Evolutionary conservation across 495 filamentous ascomycete genomes (phyloP).

Genomic region (Penicillium taxi): DNA sequence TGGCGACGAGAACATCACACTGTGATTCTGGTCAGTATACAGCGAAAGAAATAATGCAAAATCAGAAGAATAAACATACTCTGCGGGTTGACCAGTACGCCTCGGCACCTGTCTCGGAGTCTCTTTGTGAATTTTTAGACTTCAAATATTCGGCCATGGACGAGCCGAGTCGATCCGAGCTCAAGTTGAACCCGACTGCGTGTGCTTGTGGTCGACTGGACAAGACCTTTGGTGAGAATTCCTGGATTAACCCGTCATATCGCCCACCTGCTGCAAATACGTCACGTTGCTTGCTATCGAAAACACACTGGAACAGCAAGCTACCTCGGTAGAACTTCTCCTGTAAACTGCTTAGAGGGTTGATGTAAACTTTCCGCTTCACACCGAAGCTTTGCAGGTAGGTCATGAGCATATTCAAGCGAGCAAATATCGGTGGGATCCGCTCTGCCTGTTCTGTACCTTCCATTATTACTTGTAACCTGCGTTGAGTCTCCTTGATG

Average conservation of each 20-base stretch:
- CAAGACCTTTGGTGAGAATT: conserved; percentile 34
- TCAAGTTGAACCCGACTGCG: conserved; percentile 87
- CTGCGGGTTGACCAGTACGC: conserved; percentile 55
- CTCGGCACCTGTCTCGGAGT: conserved; percentile 40
- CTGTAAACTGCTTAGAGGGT: conserved; percentile 79
- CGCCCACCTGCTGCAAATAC: conserved; percentile 92
- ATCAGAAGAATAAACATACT: conserved; percentile 35
- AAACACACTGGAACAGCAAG: conserved; percentile 83
- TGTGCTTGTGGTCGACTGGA: conserved; percentile 44
- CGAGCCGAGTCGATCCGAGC: conserved; percentile 70
- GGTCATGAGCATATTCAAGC: conserved; percentile 64
- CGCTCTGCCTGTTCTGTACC: conserved; percentile 59
- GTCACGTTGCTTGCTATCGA: conserved; percentile 74
- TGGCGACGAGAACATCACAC: conserved; percentile 86
- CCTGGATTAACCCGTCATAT: conserved; percentile 75
- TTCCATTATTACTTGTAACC: conserved; percentile 64
- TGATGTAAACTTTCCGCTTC: conserved; percentile 71
- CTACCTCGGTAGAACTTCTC: conserved; percentile 88
- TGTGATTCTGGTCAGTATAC: conserved; percentile 20
- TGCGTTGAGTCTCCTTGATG: conserved; percentile 63
- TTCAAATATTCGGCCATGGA: conserved; percentile 61
- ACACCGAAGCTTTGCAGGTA: conserved; percentile 71
- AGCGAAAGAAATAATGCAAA: not conserved
- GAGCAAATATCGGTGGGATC: conserved; percentile 64
- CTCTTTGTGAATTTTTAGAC: conserved; percentile 60